Conservation (phyloP, 2,329 filamentous ascomycete species). For the Fusarium drepaniforme region DNA sequence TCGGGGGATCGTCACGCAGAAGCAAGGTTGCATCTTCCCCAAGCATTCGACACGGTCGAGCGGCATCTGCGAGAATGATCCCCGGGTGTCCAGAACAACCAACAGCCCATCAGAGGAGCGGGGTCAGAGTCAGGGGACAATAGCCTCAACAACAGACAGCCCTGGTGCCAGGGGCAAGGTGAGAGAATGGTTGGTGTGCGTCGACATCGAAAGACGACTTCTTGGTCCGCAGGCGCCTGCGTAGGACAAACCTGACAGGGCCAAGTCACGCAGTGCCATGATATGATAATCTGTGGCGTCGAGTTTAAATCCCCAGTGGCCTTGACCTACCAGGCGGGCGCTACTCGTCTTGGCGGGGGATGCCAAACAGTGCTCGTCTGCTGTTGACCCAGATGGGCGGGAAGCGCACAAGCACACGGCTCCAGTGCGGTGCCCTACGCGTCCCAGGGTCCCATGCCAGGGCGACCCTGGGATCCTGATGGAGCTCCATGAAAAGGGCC, state of each 20-base stretch:
- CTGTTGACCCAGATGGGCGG: slow-evolving; percentile 29
- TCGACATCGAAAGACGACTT: slow-evolving; percentile 5
- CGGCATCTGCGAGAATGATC: slow-evolving; percentile 38
- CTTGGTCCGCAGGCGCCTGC: not conserved
- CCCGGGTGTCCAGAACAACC: slow-evolving; percentile 30
- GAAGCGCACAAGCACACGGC: slow-evolving; percentile 30
- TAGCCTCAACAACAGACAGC: slow-evolving; percentile 8
- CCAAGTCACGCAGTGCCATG: slow-evolving; percentile 9
- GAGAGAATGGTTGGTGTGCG: not conserved
- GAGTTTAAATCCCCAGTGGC: slow-evolving; percentile 31
- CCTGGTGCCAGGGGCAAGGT: slow-evolving; percentile 19
- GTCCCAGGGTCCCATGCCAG: slow-evolving; percentile 4
- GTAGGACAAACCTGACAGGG: slow-evolving; percentile 1
- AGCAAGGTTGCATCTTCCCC: slow-evolving; percentile 28
- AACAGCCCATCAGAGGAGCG: slow-evolving; percentile 13
- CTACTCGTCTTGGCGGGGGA: slow-evolving; percentile 36
- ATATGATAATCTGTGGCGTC: slow-evolving; percentile 24
- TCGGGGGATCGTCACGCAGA: slow-evolving; percentile 40
- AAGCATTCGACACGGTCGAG: slow-evolving; percentile 29
- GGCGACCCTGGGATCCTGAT: slow-evolving; percentile 17
- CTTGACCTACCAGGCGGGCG: slow-evolving; percentile 30
- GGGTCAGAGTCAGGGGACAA: slow-evolving; percentile 12
- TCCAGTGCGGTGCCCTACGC: slow-evolving; percentile 1
- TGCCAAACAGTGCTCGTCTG: slow-evolving; percentile 14
- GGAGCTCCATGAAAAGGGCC: slow-evolving; percentile 30